These are phyloP conservation scores for Cardiospermum halicacabum DNA, from an alignment of 345 rosid genomes.

Conservation along the genomic window DNA sequence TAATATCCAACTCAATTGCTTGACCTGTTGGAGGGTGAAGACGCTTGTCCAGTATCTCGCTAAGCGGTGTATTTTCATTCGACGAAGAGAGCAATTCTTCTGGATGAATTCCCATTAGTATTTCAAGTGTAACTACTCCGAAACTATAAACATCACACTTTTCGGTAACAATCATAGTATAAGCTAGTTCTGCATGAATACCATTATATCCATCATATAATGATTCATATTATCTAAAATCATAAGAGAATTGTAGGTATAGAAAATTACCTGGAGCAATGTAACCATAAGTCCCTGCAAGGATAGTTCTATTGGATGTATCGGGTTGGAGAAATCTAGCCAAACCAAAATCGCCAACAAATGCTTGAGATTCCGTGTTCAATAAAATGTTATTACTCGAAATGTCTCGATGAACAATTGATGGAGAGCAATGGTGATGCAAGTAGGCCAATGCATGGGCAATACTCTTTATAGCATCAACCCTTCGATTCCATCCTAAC, in stretches of 20 bases:
- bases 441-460: constrained; percentile 1
- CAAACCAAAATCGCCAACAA: background rate
- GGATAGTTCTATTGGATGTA: background rate
- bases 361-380: background rate
- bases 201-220: too few relatives aligned
- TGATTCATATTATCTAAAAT: too few relatives aligned
- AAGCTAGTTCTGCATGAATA: too few relatives aligned
- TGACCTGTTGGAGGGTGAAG: too few relatives aligned
- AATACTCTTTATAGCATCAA: background rate
- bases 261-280: background rate
- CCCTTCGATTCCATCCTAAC: background rate
- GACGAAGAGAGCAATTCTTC: too few relatives aligned
- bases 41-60: too few relatives aligned
- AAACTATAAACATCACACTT: too few relatives aligned
- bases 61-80: too few relatives aligned
- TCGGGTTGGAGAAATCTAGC: background rate
- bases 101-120: too few relatives aligned
- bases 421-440: background rate
- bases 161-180: too few relatives aligned
- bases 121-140: too few relatives aligned
- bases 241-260: background rate
- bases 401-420: background rate
- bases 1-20: too few relatives aligned
- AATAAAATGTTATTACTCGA: background rate
- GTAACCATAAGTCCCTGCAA: background rate